These are phyloP conservation scores for Holtermanniella nyarrowii DNA, from an alignment of 768 basidiomycete genomes.

Conservation along the genomic window DNA sequence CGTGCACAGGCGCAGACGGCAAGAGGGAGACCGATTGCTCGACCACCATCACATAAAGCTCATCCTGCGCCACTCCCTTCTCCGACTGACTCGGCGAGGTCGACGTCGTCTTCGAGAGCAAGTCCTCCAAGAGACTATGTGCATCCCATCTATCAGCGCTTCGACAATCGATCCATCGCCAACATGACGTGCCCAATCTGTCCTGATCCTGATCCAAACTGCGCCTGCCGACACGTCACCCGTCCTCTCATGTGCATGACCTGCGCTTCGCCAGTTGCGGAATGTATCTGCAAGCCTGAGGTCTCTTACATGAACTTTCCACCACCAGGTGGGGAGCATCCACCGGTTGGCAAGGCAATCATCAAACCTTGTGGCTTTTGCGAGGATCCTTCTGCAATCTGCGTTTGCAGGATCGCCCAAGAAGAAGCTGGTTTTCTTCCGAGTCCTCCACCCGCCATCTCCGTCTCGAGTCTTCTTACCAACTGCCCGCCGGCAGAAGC, in stretches of 20 bases:
- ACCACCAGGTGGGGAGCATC: not conserved
- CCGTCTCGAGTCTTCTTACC: not conserved
- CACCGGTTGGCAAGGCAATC: no score
- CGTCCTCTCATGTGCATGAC: no score
- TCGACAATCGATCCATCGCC: not conserved
- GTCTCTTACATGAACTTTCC: not conserved
- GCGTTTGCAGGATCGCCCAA: not conserved
- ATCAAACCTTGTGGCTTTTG: not conserved
- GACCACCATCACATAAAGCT: not conserved
- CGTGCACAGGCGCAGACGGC: not conserved
- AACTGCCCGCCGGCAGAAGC: not conserved
- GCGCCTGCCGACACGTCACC: constrained; percentile 28
- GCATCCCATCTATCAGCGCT: not conserved
- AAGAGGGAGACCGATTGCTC: not conserved
- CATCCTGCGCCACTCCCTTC: not conserved
- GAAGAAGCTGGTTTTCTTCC: not conserved
- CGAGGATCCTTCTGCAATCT: not conserved
- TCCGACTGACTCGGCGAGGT: not conserved
- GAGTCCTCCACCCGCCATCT: not conserved
- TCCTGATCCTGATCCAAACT: constrained; percentile 35
- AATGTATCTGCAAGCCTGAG: not conserved
- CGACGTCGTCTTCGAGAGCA: not conserved
- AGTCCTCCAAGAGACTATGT: not conserved
- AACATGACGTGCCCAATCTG: constrained; percentile 38
- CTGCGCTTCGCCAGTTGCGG: not conserved